These are phyloP conservation scores for Dichotomopilus funicola DNA, from an alignment of 2,329 filamentous ascomycete genomes.

Conservation along the genomic window DNA sequence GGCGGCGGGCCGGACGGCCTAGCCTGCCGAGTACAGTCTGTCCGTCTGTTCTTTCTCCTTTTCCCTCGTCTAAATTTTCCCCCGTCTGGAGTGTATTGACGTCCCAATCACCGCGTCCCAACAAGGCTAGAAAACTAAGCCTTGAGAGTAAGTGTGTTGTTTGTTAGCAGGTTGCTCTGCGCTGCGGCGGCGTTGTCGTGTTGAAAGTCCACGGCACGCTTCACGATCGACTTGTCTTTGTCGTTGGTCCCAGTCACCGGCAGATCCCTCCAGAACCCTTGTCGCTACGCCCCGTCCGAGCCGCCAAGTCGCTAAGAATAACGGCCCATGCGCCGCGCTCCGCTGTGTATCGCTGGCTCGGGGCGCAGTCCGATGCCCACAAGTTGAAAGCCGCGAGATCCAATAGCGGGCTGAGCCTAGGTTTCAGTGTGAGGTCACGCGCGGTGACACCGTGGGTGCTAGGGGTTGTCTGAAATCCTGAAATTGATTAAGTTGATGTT, in stretches of 20 bases:
- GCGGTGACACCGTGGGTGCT: constrained; percentile 1
- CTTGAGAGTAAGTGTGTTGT: too few relatives aligned
- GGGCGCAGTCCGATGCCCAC: not conserved
- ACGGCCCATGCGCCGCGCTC: constrained; percentile 8
- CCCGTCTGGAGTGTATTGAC: too few relatives aligned
- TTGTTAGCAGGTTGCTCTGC: too few relatives aligned
- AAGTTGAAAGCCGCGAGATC: constrained; percentile 2
- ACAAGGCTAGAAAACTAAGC: too few relatives aligned
- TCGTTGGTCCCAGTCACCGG: too few relatives aligned
- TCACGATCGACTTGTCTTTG: not conserved
- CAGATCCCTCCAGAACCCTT: too few relatives aligned
- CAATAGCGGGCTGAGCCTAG: constrained; percentile 7
- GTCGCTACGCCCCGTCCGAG: too few relatives aligned
- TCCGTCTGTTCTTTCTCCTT: not conserved
- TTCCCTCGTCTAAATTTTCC: not conserved
- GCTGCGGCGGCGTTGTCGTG: not conserved
- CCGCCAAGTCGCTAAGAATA: constrained; percentile 10
- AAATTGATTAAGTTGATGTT: not conserved
- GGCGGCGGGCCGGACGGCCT: constrained; percentile 8
- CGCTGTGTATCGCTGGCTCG: constrained; percentile 3
- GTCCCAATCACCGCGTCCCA: too few relatives aligned
- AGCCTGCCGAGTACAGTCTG: not conserved
- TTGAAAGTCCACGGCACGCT: not conserved
- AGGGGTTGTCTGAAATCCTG: not conserved
- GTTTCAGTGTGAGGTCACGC: constrained; percentile 10